Percentiles rank a stretch among this genome's conserved stretches.
Evolutionary conservation across 495 filamentous ascomycete species (phyloP).

Genomic region (Talaromyces ruber): DNA sequence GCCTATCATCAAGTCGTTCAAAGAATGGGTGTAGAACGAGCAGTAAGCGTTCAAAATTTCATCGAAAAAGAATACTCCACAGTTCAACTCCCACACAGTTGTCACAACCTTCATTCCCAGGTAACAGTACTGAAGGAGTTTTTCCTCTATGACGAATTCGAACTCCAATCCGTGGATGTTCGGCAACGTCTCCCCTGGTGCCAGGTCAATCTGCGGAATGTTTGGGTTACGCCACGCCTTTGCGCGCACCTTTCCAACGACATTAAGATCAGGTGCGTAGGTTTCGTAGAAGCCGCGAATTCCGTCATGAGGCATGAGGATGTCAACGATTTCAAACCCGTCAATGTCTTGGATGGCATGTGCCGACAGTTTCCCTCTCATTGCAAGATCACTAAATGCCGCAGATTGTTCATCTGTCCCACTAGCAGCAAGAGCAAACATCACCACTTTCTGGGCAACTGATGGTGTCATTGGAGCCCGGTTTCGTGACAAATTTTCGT

Average conservation of each 20-base stretch:
- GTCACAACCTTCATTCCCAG: slow-evolving; percentile 71
- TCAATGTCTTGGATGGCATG: slow-evolving; percentile 33
- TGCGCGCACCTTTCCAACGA: slow-evolving; percentile 36
- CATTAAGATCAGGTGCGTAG: slow-evolving; percentile 24
- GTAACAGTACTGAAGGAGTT: slow-evolving; percentile 51
- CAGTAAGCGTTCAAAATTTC: slow-evolving; percentile 44
- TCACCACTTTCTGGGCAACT: slow-evolving; percentile 35
- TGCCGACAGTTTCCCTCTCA: slow-evolving; percentile 18
- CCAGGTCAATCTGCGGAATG: slow-evolving; percentile 31
- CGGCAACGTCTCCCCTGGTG: slow-evolving; percentile 26
- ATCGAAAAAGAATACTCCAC: slow-evolving; percentile 54
- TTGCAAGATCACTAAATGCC: slow-evolving; percentile 19
- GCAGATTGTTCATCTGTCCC: slow-evolving; percentile 27
- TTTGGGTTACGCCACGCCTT: slow-evolving; percentile 34
- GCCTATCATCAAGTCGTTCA: slow-evolving; percentile 62
- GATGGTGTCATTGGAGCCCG: slow-evolving; percentile 23
- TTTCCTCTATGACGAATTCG: slow-evolving; percentile 61
- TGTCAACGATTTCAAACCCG: slow-evolving; percentile 49
- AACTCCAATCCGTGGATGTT: slow-evolving; percentile 27
- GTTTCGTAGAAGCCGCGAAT: slow-evolving; percentile 32
- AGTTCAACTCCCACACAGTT: slow-evolving; percentile 52
- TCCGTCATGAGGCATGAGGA: slow-evolving; percentile 31
- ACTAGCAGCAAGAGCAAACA: slow-evolving; percentile 30
- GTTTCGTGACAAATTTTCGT: slow-evolving; percentile 14
- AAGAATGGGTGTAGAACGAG: slow-evolving; percentile 52